Evolutionary conservation across 345 rosid species (phyloP).

Genomic region (Boechera retrofracta): DNA sequence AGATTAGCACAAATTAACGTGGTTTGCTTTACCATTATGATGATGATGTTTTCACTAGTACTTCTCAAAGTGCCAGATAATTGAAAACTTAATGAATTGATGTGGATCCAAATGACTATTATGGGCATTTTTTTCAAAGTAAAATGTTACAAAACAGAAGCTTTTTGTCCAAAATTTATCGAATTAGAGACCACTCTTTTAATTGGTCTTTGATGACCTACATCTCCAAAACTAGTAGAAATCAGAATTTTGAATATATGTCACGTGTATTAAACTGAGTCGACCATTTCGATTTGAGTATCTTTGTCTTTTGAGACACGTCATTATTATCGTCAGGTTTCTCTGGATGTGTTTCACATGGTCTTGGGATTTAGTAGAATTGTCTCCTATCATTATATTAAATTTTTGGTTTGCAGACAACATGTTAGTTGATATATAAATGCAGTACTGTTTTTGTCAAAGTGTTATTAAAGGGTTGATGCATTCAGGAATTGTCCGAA

Average conservation of each 20-base stretch:
- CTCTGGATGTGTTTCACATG: neutral
- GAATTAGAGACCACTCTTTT: too few relatives aligned
- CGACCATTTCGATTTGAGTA: neutral
- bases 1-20: neutral
- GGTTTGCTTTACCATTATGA: neutral
- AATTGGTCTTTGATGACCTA: neutral
- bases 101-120: slow-evolving; percentile 15
- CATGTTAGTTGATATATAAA: too few relatives aligned
- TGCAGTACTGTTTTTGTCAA: too few relatives aligned
- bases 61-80: neutral
- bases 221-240: slow-evolving; percentile 9
- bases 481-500: too few relatives aligned
- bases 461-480: too few relatives aligned
- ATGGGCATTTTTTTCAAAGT: neutral
- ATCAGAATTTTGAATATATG: neutral
- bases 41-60: neutral
- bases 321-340: neutral
- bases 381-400: neutral
- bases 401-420: too few relatives aligned
- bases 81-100: neutral
- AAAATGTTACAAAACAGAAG: neutral
- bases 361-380: neutral
- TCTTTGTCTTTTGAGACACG: neutral
- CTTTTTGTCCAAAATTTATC: too few relatives aligned
- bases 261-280: slow-evolving; percentile 12